Conservation (phyloP, 208 protist genomes). For the Sergeia podlipaevii region DNA sequence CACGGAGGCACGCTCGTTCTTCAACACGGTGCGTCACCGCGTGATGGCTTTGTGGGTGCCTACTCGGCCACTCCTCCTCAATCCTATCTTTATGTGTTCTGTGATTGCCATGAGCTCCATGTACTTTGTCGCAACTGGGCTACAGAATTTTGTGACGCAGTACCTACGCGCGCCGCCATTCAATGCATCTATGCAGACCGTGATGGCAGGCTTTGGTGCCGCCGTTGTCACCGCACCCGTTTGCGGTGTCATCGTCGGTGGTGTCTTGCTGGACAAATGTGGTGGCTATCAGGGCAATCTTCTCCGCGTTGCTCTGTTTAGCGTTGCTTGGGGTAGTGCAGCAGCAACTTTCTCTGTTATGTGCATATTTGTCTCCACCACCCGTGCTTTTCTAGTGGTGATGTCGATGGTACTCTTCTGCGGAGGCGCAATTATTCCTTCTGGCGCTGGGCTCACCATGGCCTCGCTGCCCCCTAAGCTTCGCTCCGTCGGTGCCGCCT, state of each 20-base stretch:
- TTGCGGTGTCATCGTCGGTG: slow-evolving; percentile 76
- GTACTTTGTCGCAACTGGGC: slow-evolving; percentile 90
- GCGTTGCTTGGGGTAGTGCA: slow-evolving; percentile 37
- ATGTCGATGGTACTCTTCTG: slow-evolving; percentile 88
- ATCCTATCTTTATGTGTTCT: slow-evolving; percentile 69
- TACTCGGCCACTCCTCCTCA: slow-evolving; percentile 33
- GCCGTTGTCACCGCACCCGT: slow-evolving; percentile 81
- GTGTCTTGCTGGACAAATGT: slow-evolving; percentile 78
- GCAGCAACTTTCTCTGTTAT: slow-evolving; percentile 61
- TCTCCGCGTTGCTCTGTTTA: slow-evolving; percentile 48
- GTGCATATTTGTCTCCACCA: slow-evolving; percentile 72
- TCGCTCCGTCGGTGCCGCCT: slow-evolving; percentile 57
- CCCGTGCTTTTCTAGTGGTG: slow-evolving; percentile 59
- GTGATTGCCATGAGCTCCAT: slow-evolving; percentile 80
- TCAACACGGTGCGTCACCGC: slow-evolving; percentile 4
- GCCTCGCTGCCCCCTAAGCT: slow-evolving; percentile 53
- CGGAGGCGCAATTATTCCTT: slow-evolving; percentile 79
- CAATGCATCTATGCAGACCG: slow-evolving; percentile 72
- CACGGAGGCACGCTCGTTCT: not conserved
- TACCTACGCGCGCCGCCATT: slow-evolving; percentile 81
- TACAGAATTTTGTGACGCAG: slow-evolving; percentile 91
- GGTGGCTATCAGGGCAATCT: slow-evolving; percentile 84
- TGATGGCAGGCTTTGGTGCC: slow-evolving; percentile 79
- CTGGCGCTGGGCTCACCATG: slow-evolving; percentile 76
- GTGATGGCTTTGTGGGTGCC: slow-evolving; percentile 14